phyloP scores from a whole-genome alignment of 148 eudicot species.

The Salicornia ramosissima region DNA sequence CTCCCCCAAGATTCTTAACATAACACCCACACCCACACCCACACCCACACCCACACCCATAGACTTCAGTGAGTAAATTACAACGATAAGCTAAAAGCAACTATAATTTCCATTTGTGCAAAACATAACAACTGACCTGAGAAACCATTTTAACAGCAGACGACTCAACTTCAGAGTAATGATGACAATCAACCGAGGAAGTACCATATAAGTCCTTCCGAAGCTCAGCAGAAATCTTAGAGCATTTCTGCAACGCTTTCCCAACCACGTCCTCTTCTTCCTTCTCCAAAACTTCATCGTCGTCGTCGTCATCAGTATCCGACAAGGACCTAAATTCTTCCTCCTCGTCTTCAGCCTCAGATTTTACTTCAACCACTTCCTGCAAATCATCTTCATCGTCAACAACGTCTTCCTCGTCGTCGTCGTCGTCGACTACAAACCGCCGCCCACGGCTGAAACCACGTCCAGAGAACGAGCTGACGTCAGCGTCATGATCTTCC shows the following conservation, averaged over 20 bases:
- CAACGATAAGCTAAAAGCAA: too few species aligned
- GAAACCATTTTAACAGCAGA: slow-evolving; percentile 74
- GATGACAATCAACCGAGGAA: slow-evolving; percentile 30
- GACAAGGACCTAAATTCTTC: slow-evolving; percentile 14
- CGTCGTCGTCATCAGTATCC: slow-evolving; percentile 36
- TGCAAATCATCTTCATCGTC: slow-evolving; percentile 34
- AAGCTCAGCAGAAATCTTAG: slow-evolving; percentile 74
- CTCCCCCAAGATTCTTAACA: too few species aligned
- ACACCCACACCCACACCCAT: too few species aligned
- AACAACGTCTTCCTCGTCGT: slow-evolving; percentile 44
- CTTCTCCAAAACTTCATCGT: slow-evolving; percentile 29
- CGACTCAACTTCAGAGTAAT: slow-evolving; percentile 63
- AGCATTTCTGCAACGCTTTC: slow-evolving; percentile 76
- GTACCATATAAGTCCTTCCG: slow-evolving; percentile 72
- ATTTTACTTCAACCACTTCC: slow-evolving; percentile 31
- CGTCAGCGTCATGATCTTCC: slow-evolving; percentile 54
- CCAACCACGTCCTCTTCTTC: slow-evolving; percentile 78
- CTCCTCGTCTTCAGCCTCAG: slow-evolving; percentile 23
- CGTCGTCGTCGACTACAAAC: slow-evolving; percentile 68
- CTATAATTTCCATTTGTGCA: background rate
- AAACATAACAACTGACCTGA: slow-evolving; percentile 46
- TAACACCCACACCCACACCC: too few species aligned
- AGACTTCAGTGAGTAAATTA: too few species aligned
- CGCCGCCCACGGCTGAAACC: slow-evolving; percentile 31
- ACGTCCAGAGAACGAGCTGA: slow-evolving; percentile 1